phyloP scores from a whole-genome alignment of 2,329 filamentous ascomycete species.

The Lasiodiplodia sp. region DNA sequence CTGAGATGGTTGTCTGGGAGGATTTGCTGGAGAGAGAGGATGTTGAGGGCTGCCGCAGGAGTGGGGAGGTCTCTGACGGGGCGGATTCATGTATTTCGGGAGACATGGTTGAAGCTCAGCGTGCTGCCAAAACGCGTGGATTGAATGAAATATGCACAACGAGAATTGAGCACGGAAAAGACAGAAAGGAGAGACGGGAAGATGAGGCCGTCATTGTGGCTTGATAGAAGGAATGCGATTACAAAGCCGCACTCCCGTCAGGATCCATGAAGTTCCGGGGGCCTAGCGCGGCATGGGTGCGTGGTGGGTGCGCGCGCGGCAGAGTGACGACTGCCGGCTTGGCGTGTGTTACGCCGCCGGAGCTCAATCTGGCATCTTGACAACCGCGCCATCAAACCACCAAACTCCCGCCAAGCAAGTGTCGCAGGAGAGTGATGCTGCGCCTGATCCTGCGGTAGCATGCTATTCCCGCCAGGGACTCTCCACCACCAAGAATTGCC shows the following conservation, averaged over 20 bases:
- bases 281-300: not conserved
- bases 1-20: not conserved
- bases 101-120: conserved; percentile 14
- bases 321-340: conserved; percentile 13
- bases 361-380: conserved; percentile 28
- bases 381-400: conserved; percentile 10
- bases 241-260: conserved; percentile 6
- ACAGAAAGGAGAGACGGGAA: not conserved
- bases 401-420: not conserved
- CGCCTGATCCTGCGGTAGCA: conserved; percentile 9
- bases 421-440: conserved; percentile 23
- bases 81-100: not conserved
- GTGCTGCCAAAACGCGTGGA: not conserved
- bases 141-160: not conserved
- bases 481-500: not conserved
- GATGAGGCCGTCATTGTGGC: not conserved
- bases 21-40: conserved; percentile 19
- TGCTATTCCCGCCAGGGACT: conserved; percentile 9
- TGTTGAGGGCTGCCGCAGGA: conserved; percentile 9
- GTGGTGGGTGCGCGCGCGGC: not conserved
- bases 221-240: conserved; percentile 25
- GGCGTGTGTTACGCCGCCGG: conserved; percentile 3
- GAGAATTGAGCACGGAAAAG: not conserved
- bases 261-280: not conserved
- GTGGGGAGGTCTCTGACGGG: conserved; percentile 23